Evolutionary conservation across 805 yeast genomes (phyloP).

Genomic region (Lachancea kluyveri): DNA sequence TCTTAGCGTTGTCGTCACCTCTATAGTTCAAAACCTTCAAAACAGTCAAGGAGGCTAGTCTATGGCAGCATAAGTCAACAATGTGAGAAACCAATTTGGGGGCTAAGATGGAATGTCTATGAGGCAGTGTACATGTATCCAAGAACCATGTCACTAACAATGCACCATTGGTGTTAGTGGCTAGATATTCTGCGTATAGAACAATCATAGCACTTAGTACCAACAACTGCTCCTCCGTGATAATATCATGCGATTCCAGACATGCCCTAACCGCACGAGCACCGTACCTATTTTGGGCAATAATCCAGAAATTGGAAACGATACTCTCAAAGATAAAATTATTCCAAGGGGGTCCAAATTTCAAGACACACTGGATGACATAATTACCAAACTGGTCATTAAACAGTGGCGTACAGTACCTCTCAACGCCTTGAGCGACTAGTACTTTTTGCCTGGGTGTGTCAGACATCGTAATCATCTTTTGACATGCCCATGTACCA

Average conservation of each 20-base stretch:
- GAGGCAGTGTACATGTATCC: conserved; percentile 69
- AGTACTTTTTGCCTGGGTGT: conserved; percentile 56
- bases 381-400: conserved; percentile 97
- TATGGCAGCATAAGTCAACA: conserved; percentile 64
- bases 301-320: conserved; percentile 67
- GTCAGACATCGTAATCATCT: conserved; percentile 71
- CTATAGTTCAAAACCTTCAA: conserved; percentile 71
- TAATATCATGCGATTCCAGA: conserved; percentile 63
- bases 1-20: conserved; percentile 55
- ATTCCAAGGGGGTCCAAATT: conserved; percentile 83
- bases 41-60: conserved; percentile 77
- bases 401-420: conserved; percentile 78
- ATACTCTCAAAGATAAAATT: conserved; percentile 85
- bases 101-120: conserved; percentile 61
- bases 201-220: conserved; percentile 74
- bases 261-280: conserved; percentile 93
- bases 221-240: conserved; percentile 60
- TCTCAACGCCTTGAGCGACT: conserved; percentile 65
- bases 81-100: conserved; percentile 56
- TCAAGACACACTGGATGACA: conserved; percentile 89
- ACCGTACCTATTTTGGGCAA: conserved; percentile 87
- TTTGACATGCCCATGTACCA: conserved; percentile 99
- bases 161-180: conserved; percentile 82
- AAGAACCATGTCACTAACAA: conserved; percentile 88
- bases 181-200: conserved; percentile 69